phyloP scores from a whole-genome alignment of 192 early-diverging fungal genomes.

The Phlyctochytrium planicorne region DNA sequence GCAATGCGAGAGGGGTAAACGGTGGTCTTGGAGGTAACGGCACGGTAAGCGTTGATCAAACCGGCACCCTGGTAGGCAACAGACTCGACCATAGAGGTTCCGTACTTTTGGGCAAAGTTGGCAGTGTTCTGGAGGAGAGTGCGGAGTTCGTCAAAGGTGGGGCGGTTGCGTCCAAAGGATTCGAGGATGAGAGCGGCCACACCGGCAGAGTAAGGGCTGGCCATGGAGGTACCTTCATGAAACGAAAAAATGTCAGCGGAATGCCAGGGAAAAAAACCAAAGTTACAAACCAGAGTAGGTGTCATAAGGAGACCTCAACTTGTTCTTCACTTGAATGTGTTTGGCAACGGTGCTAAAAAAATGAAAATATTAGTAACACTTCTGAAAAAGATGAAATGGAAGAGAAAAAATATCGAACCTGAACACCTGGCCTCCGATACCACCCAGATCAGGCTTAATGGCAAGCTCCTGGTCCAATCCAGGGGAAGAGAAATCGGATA shows the following conservation, averaged over 20 bases:
- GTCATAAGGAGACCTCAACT: too few species aligned
- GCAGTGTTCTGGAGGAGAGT: constrained; percentile 17
- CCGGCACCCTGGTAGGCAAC: constrained; percentile 51
- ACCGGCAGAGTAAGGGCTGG: constrained; percentile 59
- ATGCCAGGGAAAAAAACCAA: constrained; percentile 13
- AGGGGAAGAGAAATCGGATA: constrained; percentile 73
- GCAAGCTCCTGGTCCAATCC: constrained; percentile 71
- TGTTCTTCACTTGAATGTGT: too few species aligned
- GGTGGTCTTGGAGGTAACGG: constrained; percentile 32
- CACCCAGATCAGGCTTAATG: constrained; percentile 54
- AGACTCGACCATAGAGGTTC: constrained; percentile 14
- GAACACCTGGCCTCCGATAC: constrained; percentile 39
- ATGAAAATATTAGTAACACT: not conserved
- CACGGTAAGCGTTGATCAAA: constrained; percentile 46
- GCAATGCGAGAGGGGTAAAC: constrained; percentile 48
- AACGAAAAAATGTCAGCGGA: constrained; percentile 16
- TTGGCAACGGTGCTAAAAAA: not conserved
- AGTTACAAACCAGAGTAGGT: too few species aligned
- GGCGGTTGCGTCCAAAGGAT: not conserved
- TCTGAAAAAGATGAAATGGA: too few species aligned
- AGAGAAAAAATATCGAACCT: not conserved
- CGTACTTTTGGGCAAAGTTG: not conserved
- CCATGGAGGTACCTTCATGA: constrained; percentile 60
- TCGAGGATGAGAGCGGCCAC: constrained; percentile 45
- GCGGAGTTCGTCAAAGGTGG: constrained; percentile 5